Conservation (phyloP, 345 rosid species). For the Citrus maxima region DNA sequence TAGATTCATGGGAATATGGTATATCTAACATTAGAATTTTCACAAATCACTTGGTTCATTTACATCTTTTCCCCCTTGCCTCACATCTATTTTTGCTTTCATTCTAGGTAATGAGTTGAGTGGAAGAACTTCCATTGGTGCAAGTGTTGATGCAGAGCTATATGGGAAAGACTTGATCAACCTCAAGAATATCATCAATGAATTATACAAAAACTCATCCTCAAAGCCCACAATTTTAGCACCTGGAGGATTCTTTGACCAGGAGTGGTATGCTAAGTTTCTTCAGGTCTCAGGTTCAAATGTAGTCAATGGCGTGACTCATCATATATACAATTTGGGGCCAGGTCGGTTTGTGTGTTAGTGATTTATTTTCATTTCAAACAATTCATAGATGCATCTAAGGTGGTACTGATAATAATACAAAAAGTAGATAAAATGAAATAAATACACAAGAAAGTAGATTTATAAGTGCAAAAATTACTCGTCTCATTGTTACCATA, state of each 20-base stretch:
- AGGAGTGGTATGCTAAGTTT: constrained; percentile 66
- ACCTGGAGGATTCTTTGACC: constrained; percentile 91
- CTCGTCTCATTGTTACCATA: neutral
- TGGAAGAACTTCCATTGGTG: constrained; percentile 71
- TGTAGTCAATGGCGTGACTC: constrained; percentile 59
- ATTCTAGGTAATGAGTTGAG: constrained; percentile 82
- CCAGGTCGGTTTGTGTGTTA: constrained; percentile 41
- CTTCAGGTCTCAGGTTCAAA: constrained; percentile 72
- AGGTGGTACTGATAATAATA: neutral
- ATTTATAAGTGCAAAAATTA: neutral
- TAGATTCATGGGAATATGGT: constrained; percentile 99
- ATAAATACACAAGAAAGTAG: neutral
- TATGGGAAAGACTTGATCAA: constrained; percentile 75
- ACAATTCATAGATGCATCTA: neutral
- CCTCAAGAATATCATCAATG: constrained; percentile 54
- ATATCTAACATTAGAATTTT: constrained; percentile 15
- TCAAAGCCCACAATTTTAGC: constrained; percentile 68
- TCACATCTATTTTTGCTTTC: constrained; percentile 11
- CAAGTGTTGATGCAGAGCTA: constrained; percentile 67
- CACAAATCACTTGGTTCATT: constrained; percentile 3
- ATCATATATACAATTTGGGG: constrained; percentile 96
- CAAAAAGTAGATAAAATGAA: neutral
- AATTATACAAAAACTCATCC: constrained; percentile 46
- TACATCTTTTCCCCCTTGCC: neutral
- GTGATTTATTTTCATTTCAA: neutral